These are phyloP conservation scores for Hortaea sp. DNA, from an alignment of 2,329 filamentous ascomycete genomes.

Conservation along the genomic window DNA sequence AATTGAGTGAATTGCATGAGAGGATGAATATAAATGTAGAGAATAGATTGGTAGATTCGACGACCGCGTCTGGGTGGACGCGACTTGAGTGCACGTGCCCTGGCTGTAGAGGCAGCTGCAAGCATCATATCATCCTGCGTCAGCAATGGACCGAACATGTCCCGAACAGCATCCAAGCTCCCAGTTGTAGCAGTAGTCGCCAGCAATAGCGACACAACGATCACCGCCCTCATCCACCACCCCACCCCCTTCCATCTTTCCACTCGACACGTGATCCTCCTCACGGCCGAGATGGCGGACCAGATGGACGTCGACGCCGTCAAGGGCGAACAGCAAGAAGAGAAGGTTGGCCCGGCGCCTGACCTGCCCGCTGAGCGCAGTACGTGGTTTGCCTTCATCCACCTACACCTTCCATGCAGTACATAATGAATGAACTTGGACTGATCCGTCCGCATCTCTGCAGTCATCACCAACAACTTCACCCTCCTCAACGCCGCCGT, in stretches of 20 bases:
- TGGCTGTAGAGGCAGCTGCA: too few relatives aligned
- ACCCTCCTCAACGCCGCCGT: constrained; percentile 85
- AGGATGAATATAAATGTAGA: too few relatives aligned
- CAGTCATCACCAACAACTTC: constrained; percentile 95
- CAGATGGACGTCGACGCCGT: constrained; percentile 36
- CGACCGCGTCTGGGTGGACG: too few relatives aligned
- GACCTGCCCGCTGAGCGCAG: constrained; percentile 23
- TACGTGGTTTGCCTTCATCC: constrained; percentile 12
- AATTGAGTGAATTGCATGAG: too few relatives aligned
- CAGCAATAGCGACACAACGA: constrained; percentile 5
- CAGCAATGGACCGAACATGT: too few relatives aligned
- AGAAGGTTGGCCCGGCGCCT: constrained; percentile 28
- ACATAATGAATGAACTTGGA: background rate
- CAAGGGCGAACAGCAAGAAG: constrained; percentile 31
- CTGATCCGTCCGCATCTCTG: background rate
- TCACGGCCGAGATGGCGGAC: constrained; percentile 32
- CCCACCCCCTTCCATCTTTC: constrained; percentile 4
- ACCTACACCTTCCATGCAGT: constrained; percentile 6
- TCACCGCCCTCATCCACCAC: constrained; percentile 7
- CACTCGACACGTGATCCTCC: constrained; percentile 1
- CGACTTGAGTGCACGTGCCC: too few relatives aligned
- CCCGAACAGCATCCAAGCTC: too few relatives aligned
- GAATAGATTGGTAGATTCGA: too few relatives aligned
- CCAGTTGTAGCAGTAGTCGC: background rate
- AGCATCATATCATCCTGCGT: too few relatives aligned